A percentile compares a stretch with the other conserved stretches of the same genome.
Conservation (phyloP, 2,329 filamentous ascomycete species). For the Aspergillus brasiliensis region DNA sequence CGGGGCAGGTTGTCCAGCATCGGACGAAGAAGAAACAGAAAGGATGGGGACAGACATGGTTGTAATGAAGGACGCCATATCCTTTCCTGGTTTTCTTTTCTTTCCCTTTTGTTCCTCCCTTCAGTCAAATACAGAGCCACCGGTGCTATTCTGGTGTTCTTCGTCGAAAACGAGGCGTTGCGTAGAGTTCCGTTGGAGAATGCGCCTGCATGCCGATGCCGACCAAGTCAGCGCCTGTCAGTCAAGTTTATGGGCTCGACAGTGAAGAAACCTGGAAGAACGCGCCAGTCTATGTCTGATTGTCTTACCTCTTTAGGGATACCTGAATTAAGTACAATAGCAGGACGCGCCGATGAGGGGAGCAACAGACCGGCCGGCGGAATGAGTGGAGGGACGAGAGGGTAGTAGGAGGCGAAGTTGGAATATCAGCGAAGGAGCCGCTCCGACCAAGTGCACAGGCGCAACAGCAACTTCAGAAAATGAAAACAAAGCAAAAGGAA, state of each 20-base stretch:
- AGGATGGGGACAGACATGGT: constrained; percentile 69
- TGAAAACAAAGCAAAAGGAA: background rate
- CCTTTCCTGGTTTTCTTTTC: constrained; percentile 1
- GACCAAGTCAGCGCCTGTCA: constrained; percentile 6
- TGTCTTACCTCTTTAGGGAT: background rate
- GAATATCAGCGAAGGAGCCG: constrained; percentile 5
- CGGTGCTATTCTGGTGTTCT: background rate
- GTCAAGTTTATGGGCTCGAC: background rate
- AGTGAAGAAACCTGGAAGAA: background rate
- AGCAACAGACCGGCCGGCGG: background rate
- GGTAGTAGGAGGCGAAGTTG: background rate
- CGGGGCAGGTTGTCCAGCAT: constrained; percentile 23
- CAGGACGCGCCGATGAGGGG: background rate
- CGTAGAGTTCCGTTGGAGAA: constrained; percentile 6
- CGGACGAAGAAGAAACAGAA: constrained; percentile 36
- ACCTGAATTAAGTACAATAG: background rate
- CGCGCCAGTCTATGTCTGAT: background rate
- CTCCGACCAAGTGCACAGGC: background rate
- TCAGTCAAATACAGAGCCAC: constrained; percentile 1
- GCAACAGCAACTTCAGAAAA: background rate
- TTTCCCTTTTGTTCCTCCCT: background rate
- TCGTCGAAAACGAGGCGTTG: background rate
- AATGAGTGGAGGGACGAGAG: background rate
- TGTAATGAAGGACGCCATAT: constrained; percentile 77
- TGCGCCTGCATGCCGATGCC: constrained; percentile 12